These are phyloP conservation scores for Pythium brassicae DNA, from an alignment of 352 stramenopile species.

Conservation along the genomic window DNA sequence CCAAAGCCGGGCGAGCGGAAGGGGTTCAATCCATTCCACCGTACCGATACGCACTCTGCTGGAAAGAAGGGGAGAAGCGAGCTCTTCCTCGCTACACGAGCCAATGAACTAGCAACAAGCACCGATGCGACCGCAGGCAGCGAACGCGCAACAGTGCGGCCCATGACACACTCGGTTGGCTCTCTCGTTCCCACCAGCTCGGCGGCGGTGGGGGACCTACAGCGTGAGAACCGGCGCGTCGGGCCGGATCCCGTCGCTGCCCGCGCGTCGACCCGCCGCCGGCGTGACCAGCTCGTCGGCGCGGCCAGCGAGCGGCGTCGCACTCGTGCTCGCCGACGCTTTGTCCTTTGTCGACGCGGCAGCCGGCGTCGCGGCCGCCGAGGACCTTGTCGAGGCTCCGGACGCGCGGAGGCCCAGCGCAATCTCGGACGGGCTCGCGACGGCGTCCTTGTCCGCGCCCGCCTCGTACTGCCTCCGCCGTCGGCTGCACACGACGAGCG, in stretches of 20 bases:
- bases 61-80: too few relatives aligned
- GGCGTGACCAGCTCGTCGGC: neutral
- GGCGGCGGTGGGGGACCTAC: neutral
- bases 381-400: neutral
- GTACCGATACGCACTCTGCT: too few relatives aligned
- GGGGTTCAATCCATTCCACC: too few relatives aligned
- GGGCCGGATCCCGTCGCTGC: neutral
- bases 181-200: neutral
- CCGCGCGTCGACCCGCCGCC: neutral
- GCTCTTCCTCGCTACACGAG: too few relatives aligned
- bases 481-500: neutral
- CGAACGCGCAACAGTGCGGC: too few relatives aligned
- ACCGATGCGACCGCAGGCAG: too few relatives aligned
- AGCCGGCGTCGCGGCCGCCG: neutral
- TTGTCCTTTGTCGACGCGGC: neutral
- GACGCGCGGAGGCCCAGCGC: neutral
- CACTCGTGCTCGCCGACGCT: neutral
- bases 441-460: neutral
- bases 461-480: neutral
- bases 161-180: neutral
- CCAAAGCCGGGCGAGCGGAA: too few relatives aligned
- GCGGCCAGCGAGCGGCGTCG: neutral
- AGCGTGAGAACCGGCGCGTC: conserved; percentile 1
- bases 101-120: too few relatives aligned
- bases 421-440: neutral